Evolutionary conservation across 2,329 filamentous ascomycete genomes (phyloP), one percentile per base, ranked within the genome.

Genomic region (Xylaria sp.): DNA sequence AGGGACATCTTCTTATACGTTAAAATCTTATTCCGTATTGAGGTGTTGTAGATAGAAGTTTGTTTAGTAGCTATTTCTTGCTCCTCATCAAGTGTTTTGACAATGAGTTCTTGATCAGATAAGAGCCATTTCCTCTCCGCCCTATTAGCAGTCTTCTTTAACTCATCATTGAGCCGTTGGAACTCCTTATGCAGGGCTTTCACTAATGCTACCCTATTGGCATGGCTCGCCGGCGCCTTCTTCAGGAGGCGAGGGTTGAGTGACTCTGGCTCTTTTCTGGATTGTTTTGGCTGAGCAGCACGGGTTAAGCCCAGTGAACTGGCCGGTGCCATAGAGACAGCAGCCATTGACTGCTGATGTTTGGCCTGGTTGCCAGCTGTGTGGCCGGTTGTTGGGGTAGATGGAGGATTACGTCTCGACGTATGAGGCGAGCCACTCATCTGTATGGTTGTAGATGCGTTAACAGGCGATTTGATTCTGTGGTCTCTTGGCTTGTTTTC

Each of bases 21-120:
- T 74, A 92, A 86, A 67, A 98, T 91, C 40, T 90, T 90, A 72
- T 93, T 92, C 77, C 94, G 97, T 78, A 98, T 89, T 29, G 94
- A 84, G 74, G 97, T 97, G 8, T 87, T 84, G 76, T 99, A 99
- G 32, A 98, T 88, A 0, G 86, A 81, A 1, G 86, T 82, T 68
- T 91, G 91, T 18, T 90, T 88, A 13, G 84, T 84, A 0, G 94
- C 94, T 8, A 89, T 83, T 42, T 87, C 87, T 77, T 97, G 90
- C 81, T 99, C 97, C 69, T 94, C 89, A 72, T 95, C 91, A 1
- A 95, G 82, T 0, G 89, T 88, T 69, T 88, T 83, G 72, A 86
- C 87, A 69, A 94, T 91, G 25, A 94, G 83, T 54, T 90, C 87
- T 75, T 93, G 89, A 1, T 88, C 84, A 0, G 86, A 87, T 55